Base-by-base conservation (phyloP, 2,329 filamentous ascomycete genomes). In the Penicillium paneum region DNA sequence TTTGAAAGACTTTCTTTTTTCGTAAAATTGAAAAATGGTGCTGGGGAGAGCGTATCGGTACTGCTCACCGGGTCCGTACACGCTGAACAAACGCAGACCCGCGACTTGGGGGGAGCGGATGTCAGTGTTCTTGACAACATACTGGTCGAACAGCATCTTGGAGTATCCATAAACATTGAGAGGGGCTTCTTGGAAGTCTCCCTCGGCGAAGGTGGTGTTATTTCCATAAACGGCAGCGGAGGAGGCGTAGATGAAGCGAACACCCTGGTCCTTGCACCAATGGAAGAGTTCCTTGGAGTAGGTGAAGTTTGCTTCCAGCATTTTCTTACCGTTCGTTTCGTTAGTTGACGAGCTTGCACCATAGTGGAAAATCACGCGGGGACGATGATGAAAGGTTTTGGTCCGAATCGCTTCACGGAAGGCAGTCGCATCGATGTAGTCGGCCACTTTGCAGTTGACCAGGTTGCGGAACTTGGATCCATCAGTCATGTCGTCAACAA, bases 191-290 rank as follows among this genome's bases (percentile, higher is more conserved):
- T 38, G 34, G n/a, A 26, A 32, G 11, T 42, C 28, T 6, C 17
- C 31, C 17, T 49, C 45, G 21, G 11, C 17, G 31, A 43, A 38
- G 32, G 11, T 5, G 1, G 45, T 29, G 21, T 29, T 32, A n/a
- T 24, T 26, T n/a, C 51, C 51, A 24, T 49, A 54, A 2, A 54
- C 45, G 3, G 32, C 24, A 12, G 45, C 38, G 4, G 45, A 54
- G 3, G 51, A 54, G 13, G 38, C 51, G 17, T 54, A 54, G 51
- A 54, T 49, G 19, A 54, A 49, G 13, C 51, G 45, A 7, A 49
- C 34, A 0, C 40, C 17, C 5, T 32, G 19, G 8, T 42, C 26
- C 32, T 49, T 49, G 39, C 51, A 54, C 51, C 51, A 54, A 12
- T 42, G 41, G 32, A 54, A 38, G 5, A 54, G 31, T 5, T 54